A percentile compares a stretch with the other conserved stretches of the same genome.
Conservation (phyloP, 768 basidiomycete genomes). For the Agaricus subrufescens region DNA sequence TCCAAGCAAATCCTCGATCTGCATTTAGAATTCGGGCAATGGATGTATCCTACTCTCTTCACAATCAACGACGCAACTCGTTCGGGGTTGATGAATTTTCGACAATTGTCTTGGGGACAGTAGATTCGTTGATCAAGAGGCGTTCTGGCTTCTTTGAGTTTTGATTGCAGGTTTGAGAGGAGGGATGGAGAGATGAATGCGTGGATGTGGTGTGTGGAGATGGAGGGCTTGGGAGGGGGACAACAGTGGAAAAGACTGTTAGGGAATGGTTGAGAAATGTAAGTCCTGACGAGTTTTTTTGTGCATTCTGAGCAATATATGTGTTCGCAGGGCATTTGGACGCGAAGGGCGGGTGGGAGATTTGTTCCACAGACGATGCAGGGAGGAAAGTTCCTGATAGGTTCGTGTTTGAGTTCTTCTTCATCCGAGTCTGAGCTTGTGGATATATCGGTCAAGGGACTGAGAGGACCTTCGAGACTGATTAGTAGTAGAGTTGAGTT, state of each 20-base stretch:
- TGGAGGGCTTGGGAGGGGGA: constrained; percentile 6
- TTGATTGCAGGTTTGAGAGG: neutral
- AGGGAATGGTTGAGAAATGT: constrained; percentile 1
- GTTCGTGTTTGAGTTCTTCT: neutral
- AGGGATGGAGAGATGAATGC: constrained; percentile 4
- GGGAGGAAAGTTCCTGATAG: neutral
- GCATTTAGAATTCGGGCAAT: neutral
- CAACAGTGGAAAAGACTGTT: constrained; percentile 5
- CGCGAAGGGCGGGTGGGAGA: neutral
- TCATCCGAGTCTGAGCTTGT: too few species aligned
- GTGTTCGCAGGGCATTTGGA: constrained; percentile 13
- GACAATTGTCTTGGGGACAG: constrained; percentile 12
- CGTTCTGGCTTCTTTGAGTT: constrained; percentile 9
- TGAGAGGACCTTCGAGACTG: neutral
- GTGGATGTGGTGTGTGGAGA: neutral
- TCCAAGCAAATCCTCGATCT: neutral
- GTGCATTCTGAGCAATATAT: constrained; percentile 11
- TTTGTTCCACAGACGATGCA: constrained; percentile 1
- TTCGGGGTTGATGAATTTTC: constrained; percentile 10
- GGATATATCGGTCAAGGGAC: neutral
- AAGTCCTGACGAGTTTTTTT: constrained; percentile 5
- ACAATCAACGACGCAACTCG: neutral
- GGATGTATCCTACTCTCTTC: neutral
- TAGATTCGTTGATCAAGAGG: constrained; percentile 10
- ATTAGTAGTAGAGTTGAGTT: too few species aligned